These are phyloP conservation scores for Batrachochytrium dendrobatidis DNA, from an alignment of 371 early-diverging fungal genomes.

Conservation along the genomic window DNA sequence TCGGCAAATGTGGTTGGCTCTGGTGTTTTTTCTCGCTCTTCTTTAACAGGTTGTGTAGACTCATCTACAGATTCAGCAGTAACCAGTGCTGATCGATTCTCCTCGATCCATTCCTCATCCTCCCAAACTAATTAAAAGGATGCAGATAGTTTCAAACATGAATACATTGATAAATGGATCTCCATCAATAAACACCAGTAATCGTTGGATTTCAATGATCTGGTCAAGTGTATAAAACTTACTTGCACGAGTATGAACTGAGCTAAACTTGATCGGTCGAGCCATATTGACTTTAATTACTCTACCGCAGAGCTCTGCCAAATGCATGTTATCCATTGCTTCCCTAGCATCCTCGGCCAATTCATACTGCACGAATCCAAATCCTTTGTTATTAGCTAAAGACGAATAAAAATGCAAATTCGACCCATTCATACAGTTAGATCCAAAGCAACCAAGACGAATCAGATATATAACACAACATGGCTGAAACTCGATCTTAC, in stretches of 20 bases:
- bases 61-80: constrained; percentile 5
- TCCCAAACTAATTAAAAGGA: constrained; percentile 7
- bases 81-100: not conserved
- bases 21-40: not conserved
- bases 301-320: constrained; percentile 78
- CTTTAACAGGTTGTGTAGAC: constrained; percentile 2
- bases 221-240: no score
- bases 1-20: constrained; percentile 6
- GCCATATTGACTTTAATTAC: constrained; percentile 84
- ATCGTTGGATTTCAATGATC: no score
- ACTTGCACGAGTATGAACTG: constrained; percentile 17
- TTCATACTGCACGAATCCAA: constrained; percentile 93
- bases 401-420: constrained; percentile 9
- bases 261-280: constrained; percentile 49
- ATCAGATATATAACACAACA: not conserved
- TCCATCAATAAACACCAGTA: not conserved
- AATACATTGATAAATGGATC: not conserved
- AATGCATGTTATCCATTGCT: constrained; percentile 92
- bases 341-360: constrained; percentile 71
- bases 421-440: not conserved
- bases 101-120: constrained; percentile 4
- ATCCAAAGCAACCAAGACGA: not conserved
- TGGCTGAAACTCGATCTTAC: not conserved
- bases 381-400: constrained; percentile 74
- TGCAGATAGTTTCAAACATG: not conserved